Evolutionary conservation across 805 yeast species (phyloP), one percentile per base, ranked within the genome.

Genomic region (Naumovozyma dairenensis): DNA sequence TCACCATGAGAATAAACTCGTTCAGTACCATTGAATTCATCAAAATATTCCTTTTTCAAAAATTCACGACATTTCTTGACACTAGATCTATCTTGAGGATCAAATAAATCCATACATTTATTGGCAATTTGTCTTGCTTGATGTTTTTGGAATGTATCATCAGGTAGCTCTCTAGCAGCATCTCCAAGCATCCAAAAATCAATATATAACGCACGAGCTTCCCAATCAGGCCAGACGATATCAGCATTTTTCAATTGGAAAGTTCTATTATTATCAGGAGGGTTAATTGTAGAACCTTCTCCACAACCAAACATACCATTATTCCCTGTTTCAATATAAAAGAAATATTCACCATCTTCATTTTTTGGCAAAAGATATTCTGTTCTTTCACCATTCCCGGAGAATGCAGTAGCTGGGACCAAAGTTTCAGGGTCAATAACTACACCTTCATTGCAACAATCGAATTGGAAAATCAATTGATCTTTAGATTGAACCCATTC

Each of bases 251-350:
- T 62, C 38, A 92, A 64, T 19, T 69, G 58, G 59, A 87, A 92
- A 55, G 69, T 76, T 38, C 83, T 67, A 56, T 83, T 77, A 16
- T 77, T 74, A 46, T 80, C 77, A 1, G 86, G 85, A 4, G 83
- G 83, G 36, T 65, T 65, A 18, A 80, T 81, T 32, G 61, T 67
- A 21, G 71, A 70, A 12, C 76, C 75, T 27, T 63, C 56, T 28
- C 81, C 80, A 42, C 75, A 72, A 9, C 95, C 95, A 55, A 81
- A 84, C 92, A 89, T 89, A 13, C 94, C 93, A 60, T 89, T 92
- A 55, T 96, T 89, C 9, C 92, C 82, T 51, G 85, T 77, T 56
- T 89, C 98, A 35, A 92, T 62, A 56, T 82, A 92, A 46, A 87
- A 84, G 3, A 55, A 54, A 51, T 80, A 82, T 45, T 72, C 67